Percentiles rank a stretch among this genome's conserved stretches.
phyloP scores from a whole-genome alignment of 108 stramenopile genomes.

The Fistulifera pelliculosa region DNA sequence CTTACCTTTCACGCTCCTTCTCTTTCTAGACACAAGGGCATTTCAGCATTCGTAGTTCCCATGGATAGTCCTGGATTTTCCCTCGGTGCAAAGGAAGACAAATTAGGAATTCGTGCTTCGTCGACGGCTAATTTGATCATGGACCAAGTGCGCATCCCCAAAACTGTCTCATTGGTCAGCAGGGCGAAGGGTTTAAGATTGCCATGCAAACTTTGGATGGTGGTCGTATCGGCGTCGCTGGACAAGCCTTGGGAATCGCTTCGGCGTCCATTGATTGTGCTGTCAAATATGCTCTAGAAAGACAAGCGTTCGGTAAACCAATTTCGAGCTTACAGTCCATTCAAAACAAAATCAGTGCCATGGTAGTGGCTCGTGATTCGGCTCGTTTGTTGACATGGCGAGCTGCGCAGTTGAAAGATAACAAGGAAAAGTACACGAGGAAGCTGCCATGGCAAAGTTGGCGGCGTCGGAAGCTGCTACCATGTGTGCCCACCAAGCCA shows the following conservation, averaged over 20 bases:
- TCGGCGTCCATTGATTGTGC: slow-evolving; percentile 93
- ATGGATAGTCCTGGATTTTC: slow-evolving; percentile 80
- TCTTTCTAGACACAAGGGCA: slow-evolving; percentile 83
- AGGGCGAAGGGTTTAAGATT: slow-evolving; percentile 92
- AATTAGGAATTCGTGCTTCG: slow-evolving; percentile 92
- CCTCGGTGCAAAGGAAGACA: slow-evolving; percentile 96
- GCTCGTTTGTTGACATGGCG: slow-evolving; percentile 93
- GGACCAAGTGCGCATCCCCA: slow-evolving; percentile 86
- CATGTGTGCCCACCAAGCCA: slow-evolving; percentile 91
- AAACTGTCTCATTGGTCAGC: slow-evolving; percentile 70
- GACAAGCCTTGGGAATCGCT: slow-evolving; percentile 90
- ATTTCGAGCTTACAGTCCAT: slow-evolving; percentile 90
- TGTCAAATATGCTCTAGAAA: slow-evolving; percentile 86
- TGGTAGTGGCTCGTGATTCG: slow-evolving; percentile 81
- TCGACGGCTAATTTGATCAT: slow-evolving; percentile 93
- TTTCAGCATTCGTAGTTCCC: slow-evolving; percentile 85
- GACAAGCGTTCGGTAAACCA: slow-evolving; percentile 91
- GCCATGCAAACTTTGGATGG: slow-evolving; percentile 95
- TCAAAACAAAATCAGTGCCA: slow-evolving; percentile 85
- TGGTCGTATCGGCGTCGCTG: slow-evolving; percentile 95
- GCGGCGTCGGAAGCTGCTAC: slow-evolving; percentile 93
- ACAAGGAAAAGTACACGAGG: slow-evolving; percentile 67
- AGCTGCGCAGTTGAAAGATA: slow-evolving; percentile 88
- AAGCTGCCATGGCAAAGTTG: slow-evolving; percentile 97
- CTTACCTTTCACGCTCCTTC: background rate